Evolutionary conservation across 306 rosid genomes (phyloP).

Genomic region (Abrus pulchellus): DNA sequence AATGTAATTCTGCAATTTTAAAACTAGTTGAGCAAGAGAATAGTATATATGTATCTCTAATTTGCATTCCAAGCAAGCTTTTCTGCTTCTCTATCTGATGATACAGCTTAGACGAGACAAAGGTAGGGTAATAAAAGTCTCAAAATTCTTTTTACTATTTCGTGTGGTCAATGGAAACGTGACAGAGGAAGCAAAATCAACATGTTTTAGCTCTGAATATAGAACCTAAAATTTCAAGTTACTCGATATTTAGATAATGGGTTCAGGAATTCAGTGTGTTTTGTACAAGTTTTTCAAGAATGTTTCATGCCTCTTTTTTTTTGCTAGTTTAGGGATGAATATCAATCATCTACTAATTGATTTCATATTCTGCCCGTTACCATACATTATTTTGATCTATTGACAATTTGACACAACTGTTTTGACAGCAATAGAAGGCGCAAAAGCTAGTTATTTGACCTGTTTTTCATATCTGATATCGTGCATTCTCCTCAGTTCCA

Average conservation of each 20-base stretch:
- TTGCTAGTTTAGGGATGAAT: neutral
- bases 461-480: neutral
- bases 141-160: constrained; percentile 58
- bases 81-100: constrained; percentile 37
- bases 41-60: constrained; percentile 49
- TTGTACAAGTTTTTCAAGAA: neutral
- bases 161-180: constrained; percentile 29
- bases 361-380: neutral
- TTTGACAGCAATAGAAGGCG: neutral
- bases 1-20: neutral
- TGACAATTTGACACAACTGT: neutral
- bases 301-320: neutral
- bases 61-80: constrained; percentile 68
- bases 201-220: neutral
- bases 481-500: neutral
- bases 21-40: neutral
- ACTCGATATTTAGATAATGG: neutral
- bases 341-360: neutral
- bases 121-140: constrained; percentile 62
- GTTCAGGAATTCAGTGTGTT: neutral
- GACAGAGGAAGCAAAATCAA: neutral
- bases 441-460: neutral
- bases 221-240: constrained; percentile 47
- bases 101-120: fast-evolving
- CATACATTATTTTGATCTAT: neutral